phyloP scores from a whole-genome alignment of 108 stramenopile genomes.

The Nitzschia inconspicua region DNA sequence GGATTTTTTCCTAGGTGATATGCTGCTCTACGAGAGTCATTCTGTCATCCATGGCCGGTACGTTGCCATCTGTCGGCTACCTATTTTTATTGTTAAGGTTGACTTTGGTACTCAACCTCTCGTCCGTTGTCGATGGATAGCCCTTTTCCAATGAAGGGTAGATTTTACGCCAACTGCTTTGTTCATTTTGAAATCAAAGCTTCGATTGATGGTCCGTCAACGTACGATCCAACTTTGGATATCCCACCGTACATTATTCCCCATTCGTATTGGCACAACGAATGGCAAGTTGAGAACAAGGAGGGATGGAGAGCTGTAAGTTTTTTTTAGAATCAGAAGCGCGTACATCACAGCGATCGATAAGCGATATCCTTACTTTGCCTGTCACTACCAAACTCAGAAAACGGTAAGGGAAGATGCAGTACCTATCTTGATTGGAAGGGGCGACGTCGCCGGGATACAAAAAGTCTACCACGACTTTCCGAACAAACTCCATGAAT shows the following conservation, averaged over 20 bases:
- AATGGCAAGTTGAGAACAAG: conserved; percentile 27
- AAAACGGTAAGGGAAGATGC: background rate
- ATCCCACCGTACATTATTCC: conserved; percentile 54
- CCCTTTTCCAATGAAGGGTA: conserved; percentile 63
- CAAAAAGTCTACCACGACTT: conserved; percentile 5
- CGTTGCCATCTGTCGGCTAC: background rate
- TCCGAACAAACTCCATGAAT: conserved; percentile 7
- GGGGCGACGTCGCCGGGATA: conserved; percentile 24
- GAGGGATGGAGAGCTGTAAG: conserved; percentile 37
- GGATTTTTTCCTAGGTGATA: conserved; percentile 69
- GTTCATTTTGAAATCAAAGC: conserved; percentile 61
- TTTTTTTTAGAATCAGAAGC: no score
- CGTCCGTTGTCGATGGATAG: conserved; percentile 40
- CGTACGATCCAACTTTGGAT: conserved; percentile 21
- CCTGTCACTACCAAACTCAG: background rate
- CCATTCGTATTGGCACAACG: conserved; percentile 32
- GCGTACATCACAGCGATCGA: no score
- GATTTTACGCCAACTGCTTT: conserved; percentile 62
- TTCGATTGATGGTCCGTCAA: background rate
- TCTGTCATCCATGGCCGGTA: conserved; percentile 82
- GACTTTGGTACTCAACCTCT: background rate
- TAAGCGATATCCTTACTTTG: no score
- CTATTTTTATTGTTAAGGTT: background rate
- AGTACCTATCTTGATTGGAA: background rate
- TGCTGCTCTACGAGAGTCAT: conserved; percentile 89